phyloP scores from a whole-genome alignment of 805 yeast species.

The Ogataea methanolica region DNA sequence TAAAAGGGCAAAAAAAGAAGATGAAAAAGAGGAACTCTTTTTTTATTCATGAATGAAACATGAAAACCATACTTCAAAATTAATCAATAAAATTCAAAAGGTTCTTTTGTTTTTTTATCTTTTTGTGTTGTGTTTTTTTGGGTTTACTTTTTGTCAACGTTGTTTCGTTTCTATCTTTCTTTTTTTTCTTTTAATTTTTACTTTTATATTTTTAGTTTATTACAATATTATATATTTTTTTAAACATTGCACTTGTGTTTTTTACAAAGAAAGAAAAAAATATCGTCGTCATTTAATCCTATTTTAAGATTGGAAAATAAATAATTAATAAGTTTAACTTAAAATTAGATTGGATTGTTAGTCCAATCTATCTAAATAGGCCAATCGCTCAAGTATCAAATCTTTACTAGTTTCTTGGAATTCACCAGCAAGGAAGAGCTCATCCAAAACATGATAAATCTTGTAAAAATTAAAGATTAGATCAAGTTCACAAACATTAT shows the following conservation, averaged over 20 bases:
- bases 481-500: constrained; percentile 91
- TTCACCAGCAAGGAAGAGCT: constrained; percentile 87
- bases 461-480: constrained; percentile 88
- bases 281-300: neutral
- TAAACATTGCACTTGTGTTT: too few species aligned
- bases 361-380: constrained; percentile 58
- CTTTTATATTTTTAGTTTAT: neutral
- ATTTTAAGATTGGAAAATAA: neutral
- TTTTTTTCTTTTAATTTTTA: neutral
- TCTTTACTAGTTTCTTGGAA: constrained; percentile 78
- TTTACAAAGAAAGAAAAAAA: too few species aligned
- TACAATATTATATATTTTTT: neutral
- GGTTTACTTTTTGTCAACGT: neutral
- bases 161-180: neutral
- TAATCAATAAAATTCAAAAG: too few species aligned
- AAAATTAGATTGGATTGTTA: constrained; percentile 17
- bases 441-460: constrained; percentile 78
- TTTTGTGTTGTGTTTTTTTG: too few species aligned
- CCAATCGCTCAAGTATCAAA: constrained; percentile 59
- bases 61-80: too few species aligned
- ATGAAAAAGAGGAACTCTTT: neutral
- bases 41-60: neutral
- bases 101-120: too few species aligned
- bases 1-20: constrained; percentile 1
- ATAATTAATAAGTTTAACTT: neutral